phyloP scores from a whole-genome alignment of 2,329 filamentous ascomycete species.

The Pleoardoris graminearum region DNA sequence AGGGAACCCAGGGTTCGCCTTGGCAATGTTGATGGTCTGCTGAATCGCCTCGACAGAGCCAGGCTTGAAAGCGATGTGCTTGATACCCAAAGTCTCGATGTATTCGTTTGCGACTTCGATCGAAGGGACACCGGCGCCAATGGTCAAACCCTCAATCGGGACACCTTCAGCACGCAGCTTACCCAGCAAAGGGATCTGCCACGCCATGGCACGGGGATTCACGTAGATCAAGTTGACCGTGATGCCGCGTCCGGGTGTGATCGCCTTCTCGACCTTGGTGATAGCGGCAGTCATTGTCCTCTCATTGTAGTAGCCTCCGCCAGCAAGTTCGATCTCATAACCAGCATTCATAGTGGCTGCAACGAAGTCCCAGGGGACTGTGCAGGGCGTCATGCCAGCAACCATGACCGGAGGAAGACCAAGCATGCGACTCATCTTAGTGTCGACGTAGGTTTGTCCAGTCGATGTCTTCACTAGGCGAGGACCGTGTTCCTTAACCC shows the following conservation, averaged over 20 bases:
- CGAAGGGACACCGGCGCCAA: constrained; percentile 54
- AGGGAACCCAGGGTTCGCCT: constrained; percentile 51
- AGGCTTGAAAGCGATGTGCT: constrained; percentile 55
- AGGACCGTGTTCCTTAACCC: constrained; percentile 98
- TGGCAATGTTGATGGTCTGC: constrained; percentile 53
- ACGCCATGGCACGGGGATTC: constrained; percentile 56
- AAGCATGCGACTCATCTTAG: constrained; percentile 64
- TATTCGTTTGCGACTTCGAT: constrained; percentile 54
- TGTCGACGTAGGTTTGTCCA: constrained; percentile 91
- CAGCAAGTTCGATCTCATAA: constrained; percentile 54
- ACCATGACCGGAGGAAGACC: constrained; percentile 54
- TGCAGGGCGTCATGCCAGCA: constrained; percentile 55
- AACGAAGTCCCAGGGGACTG: constrained; percentile 55
- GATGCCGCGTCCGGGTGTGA: constrained; percentile 55
- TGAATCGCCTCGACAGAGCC: constrained; percentile 52
- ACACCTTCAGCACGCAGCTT: constrained; percentile 52
- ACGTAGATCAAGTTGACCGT: constrained; percentile 59
- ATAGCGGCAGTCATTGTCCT: constrained; percentile 52
- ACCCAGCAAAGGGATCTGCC: constrained; percentile 57
- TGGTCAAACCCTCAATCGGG: constrained; percentile 53
- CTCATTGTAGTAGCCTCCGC: constrained; percentile 56
- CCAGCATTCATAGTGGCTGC: constrained; percentile 58
- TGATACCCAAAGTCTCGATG: constrained; percentile 60
- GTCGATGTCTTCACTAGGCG: constrained; percentile 85
- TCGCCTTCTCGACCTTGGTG: constrained; percentile 48